Evolutionary conservation across 495 filamentous ascomycete species (phyloP).

Genomic region (Parathielavia appendiculata): DNA sequence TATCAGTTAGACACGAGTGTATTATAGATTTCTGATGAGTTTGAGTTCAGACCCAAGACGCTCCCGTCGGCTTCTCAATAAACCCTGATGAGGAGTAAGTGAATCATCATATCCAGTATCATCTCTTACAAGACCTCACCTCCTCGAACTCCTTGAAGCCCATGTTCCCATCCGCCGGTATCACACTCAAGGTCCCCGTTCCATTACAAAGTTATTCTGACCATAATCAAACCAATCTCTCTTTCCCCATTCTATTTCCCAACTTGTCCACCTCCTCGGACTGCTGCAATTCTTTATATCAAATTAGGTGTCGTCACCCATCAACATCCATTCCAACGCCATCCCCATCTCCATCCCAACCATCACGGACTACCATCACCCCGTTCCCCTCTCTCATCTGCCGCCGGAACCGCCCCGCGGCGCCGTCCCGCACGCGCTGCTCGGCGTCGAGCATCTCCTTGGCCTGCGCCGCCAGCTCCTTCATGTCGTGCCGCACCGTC

Average conservation of each 20-base stretch:
- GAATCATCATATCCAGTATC: no score
- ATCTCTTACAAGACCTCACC: no score
- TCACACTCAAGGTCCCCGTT: no score
- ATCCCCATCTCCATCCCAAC: background rate
- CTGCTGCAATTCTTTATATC: no score
- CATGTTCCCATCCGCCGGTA: no score
- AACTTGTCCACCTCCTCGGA: no score
- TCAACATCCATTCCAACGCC: conserved; percentile 7
- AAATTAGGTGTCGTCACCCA: background rate
- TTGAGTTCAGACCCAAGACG: background rate
- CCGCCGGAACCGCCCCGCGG: conserved; percentile 32
- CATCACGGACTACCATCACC: conserved; percentile 23
- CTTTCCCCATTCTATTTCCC: no score
- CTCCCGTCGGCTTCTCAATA: no score
- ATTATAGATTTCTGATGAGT: background rate
- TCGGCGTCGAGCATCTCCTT: conserved; percentile 41
- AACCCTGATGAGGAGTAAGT: no score
- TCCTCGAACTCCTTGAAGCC: no score
- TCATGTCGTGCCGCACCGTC: conserved; percentile 39
- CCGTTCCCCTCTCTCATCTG: conserved; percentile 24
- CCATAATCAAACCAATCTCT: no score
- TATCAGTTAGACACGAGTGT: background rate
- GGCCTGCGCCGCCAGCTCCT: conserved; percentile 41
- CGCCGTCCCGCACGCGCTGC: conserved; percentile 35
- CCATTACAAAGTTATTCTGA: no score